phyloP scores from a whole-genome alignment of 352 stramenopile genomes.

The Halophytophthora polymorphica region DNA sequence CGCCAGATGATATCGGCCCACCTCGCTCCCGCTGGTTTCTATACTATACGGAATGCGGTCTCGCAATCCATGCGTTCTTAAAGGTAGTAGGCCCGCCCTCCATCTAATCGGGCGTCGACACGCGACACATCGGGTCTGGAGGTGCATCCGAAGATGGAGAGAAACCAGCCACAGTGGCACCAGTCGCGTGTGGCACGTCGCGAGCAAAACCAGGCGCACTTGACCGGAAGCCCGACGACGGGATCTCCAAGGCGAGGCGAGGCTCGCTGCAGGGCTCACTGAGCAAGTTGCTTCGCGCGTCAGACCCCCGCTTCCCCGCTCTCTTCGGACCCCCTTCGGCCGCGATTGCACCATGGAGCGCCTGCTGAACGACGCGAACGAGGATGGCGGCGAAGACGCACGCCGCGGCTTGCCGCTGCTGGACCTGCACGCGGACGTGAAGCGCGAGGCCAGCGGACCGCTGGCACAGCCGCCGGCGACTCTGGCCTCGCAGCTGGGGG shows the following conservation, averaged over 20 bases:
- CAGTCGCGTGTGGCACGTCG: constrained; percentile 4
- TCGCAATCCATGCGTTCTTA: constrained; percentile 7
- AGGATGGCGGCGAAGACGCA: constrained; percentile 12
- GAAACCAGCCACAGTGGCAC: constrained; percentile 8
- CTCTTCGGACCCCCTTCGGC: neutral
- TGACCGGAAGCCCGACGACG: too few relatives aligned
- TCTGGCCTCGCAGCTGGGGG: constrained; percentile 18
- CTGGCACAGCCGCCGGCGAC: constrained; percentile 14
- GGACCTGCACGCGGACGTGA: constrained; percentile 2
- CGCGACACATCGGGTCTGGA: neutral
- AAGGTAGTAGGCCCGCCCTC: neutral
- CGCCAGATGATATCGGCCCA: too few relatives aligned
- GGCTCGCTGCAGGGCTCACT: too few relatives aligned
- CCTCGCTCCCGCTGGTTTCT: constrained; percentile 10
- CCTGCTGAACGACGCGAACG: constrained; percentile 28
- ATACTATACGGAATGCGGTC: constrained; percentile 19
- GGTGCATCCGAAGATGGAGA: neutral
- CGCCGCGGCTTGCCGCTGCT: constrained; percentile 4
- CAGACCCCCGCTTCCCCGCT: too few relatives aligned
- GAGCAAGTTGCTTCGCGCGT: too few relatives aligned
- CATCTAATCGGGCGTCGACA: neutral
- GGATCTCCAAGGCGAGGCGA: too few relatives aligned
- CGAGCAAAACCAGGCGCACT: too few relatives aligned
- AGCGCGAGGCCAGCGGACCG: constrained; percentile 6
- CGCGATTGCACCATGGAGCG: constrained; percentile 21